A percentile compares a stretch with the other conserved stretches of the same genome.
phyloP scores from a whole-genome alignment of 2,329 filamentous ascomycete genomes.

The Endoconidiophora polonica region DNA sequence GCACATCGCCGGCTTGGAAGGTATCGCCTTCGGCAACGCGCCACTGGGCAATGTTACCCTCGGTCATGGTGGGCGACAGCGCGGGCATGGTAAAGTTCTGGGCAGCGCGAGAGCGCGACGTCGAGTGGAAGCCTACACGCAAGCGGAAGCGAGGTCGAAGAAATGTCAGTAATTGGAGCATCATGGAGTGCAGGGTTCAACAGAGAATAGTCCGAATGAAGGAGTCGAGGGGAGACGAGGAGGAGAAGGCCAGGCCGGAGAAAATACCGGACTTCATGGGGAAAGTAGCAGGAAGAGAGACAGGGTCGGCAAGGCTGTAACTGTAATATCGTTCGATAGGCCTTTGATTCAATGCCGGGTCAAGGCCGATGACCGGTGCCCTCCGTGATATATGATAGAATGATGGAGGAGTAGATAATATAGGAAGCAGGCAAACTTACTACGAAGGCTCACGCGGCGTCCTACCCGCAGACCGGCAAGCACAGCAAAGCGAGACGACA shows the following conservation, averaged over 20 bases:
- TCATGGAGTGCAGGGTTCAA: neutral
- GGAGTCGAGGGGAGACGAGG: neutral
- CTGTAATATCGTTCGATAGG: no score
- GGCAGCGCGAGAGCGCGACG: slow-evolving; percentile 49
- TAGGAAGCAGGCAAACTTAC: slow-evolving; percentile 1
- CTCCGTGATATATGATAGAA: no score
- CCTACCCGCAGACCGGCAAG: slow-evolving; percentile 12
- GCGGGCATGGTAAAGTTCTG: slow-evolving; percentile 87
- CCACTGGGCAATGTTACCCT: slow-evolving; percentile 76
- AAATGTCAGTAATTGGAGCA: neutral
- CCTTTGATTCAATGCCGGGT: no score
- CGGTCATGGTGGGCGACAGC: slow-evolving; percentile 83
- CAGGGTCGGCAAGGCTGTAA: no score
- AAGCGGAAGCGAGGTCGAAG: neutral
- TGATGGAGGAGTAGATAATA: no score
- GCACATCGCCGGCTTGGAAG: slow-evolving; percentile 68
- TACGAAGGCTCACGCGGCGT: slow-evolving; percentile 5
- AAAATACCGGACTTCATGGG: neutral
- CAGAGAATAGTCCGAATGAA: neutral
- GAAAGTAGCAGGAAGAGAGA: neutral
- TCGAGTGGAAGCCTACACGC: slow-evolving; percentile 39
- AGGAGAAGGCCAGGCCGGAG: neutral
- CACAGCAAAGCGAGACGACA: slow-evolving; percentile 13
- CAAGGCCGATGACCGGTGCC: no score
- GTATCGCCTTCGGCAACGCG: slow-evolving; percentile 74